A percentile compares a stretch with the other conserved stretches of the same genome.
phyloP scores from a whole-genome alignment of 352 stramenopile genomes.

The Globisporangium cederbergense region DNA sequence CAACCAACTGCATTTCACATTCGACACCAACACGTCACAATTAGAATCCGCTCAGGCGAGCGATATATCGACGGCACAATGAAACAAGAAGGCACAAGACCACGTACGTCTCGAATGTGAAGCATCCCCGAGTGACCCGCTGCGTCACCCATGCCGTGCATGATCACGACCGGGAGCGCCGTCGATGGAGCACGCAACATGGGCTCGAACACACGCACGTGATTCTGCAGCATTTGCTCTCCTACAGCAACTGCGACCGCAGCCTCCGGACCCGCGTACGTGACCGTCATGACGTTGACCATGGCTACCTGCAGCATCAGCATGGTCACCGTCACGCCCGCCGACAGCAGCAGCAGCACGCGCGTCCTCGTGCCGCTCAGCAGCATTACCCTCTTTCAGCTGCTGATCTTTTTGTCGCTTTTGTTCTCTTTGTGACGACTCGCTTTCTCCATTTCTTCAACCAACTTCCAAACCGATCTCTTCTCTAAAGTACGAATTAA shows the following conservation, averaged over 20 bases:
- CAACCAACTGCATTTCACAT: constrained; percentile 38
- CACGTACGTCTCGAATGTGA: constrained; percentile 65
- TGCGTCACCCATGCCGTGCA: constrained; percentile 95
- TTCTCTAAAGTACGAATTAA: background rate
- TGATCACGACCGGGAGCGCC: constrained; percentile 72
- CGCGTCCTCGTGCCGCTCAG: constrained; percentile 23
- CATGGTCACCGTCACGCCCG: constrained; percentile 31
- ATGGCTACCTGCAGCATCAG: constrained; percentile 50
- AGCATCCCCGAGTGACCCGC: constrained; percentile 90
- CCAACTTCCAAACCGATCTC: background rate
- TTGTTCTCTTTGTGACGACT: constrained; percentile 6
- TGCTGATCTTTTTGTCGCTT: too few species aligned
- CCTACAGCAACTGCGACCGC: background rate
- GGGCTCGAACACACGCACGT: constrained; percentile 31
- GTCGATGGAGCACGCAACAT: constrained; percentile 14
- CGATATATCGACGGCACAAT: background rate
- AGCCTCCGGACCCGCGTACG: constrained; percentile 27
- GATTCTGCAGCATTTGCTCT: constrained; percentile 4
- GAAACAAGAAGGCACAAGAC: background rate
- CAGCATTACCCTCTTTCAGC: background rate
- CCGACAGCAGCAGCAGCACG: constrained; percentile 34
- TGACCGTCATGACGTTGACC: constrained; percentile 35
- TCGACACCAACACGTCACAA: background rate
- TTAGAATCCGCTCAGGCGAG: background rate
- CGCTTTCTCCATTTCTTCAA: constrained; percentile 40